Percentiles rank a stretch among this genome's conserved stretches.
These are phyloP conservation scores for Erythrobasidium hasegawianum DNA, from an alignment of 1,284 basidiomycete genomes.

Conservation along the genomic window DNA sequence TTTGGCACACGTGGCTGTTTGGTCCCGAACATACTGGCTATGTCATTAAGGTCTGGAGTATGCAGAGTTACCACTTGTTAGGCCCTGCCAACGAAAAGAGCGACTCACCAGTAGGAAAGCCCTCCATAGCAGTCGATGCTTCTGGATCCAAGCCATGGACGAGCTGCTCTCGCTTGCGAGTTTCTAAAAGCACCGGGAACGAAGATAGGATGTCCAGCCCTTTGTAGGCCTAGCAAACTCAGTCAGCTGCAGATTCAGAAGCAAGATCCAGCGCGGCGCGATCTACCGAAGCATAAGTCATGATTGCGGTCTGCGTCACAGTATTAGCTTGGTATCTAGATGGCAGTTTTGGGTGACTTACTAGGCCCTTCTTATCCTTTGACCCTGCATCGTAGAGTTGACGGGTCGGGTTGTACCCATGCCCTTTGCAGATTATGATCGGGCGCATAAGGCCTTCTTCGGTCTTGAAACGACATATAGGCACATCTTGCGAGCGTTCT, in stretches of 20 bases:
- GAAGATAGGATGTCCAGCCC: neutral
- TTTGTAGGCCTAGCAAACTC: neutral
- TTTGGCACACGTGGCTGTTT: neutral
- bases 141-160: no score
- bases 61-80: no score
- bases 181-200: neutral
- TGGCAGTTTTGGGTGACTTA: no score
- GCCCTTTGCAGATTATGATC: slow-evolving; percentile 19
- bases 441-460: slow-evolving; percentile 49
- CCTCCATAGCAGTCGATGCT: no score
- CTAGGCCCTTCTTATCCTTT: slow-evolving; percentile 16
- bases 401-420: slow-evolving; percentile 5
- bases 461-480: slow-evolving; percentile 76
- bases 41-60: no score
- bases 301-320: slow-evolving; percentile 11
- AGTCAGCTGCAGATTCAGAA: no score
- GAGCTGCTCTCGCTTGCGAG: no score
- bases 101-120: no score
- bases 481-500: slow-evolving; percentile 60
- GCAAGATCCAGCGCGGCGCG: no score
- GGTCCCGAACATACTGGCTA: neutral
- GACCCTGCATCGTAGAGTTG: slow-evolving; percentile 23
- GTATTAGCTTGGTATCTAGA: no score
- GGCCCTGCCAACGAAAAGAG: no score
- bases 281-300: slow-evolving; percentile 14